phyloP scores from a whole-genome alignment of 805 yeast genomes.

The Myxozyma sirexii region DNA sequence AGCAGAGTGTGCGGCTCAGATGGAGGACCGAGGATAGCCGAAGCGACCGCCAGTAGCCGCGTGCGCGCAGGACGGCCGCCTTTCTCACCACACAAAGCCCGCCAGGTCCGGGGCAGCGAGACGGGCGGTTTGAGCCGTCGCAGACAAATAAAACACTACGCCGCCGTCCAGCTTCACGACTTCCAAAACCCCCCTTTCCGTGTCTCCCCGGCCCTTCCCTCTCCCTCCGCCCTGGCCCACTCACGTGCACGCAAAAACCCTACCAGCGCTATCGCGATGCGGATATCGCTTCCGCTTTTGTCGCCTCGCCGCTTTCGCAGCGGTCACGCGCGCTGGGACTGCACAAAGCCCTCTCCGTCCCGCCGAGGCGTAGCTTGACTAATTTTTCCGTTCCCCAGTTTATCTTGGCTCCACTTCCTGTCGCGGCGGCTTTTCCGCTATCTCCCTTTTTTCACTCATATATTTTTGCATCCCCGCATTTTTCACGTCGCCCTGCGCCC shows the following conservation, averaged over 20 bases:
- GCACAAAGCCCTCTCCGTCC: neutral
- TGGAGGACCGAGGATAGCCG: slow-evolving; percentile 5
- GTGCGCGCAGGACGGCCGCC: neutral
- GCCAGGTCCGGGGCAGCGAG: neutral
- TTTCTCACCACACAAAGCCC: neutral
- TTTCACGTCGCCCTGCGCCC: neutral
- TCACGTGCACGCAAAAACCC: neutral
- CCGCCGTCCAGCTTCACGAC: slow-evolving; percentile 1
- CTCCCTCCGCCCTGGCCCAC: neutral
- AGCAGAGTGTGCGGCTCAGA: neutral
- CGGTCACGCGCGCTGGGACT: neutral
- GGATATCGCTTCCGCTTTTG: slow-evolving; percentile 1
- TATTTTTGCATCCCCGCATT: neutral
- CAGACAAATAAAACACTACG: slow-evolving; percentile 2
- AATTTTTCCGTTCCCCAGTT: neutral
- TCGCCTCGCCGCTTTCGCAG: neutral
- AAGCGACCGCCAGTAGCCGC: slow-evolving; percentile 25
- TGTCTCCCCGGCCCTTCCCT: neutral
- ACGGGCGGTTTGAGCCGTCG: neutral
- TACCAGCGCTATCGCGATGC: neutral
- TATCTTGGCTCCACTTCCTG: neutral
- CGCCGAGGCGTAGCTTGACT: neutral
- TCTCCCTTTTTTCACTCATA: neutral
- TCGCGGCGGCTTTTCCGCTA: neutral
- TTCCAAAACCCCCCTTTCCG: neutral